phyloP scores from a whole-genome alignment of 1,284 basidiomycete genomes.

The Ganoderma sp. region DNA sequence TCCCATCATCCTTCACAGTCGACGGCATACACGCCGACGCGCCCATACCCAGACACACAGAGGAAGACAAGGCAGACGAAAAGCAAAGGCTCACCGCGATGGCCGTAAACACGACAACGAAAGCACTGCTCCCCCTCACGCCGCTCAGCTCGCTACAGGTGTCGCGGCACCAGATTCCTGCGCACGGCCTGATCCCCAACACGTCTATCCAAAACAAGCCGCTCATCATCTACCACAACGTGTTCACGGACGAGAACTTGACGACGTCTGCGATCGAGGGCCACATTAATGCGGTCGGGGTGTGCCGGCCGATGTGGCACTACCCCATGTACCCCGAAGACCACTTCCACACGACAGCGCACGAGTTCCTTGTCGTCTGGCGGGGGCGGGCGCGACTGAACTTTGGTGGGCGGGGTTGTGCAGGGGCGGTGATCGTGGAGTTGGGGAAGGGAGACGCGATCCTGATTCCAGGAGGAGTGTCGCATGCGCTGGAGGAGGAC shows the following conservation, averaged over 20 bases:
- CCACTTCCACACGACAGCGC: constrained; percentile 51
- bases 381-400: constrained; percentile 44
- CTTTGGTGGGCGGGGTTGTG: constrained; percentile 48
- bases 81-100: constrained; percentile 3
- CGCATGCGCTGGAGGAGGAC: constrained; percentile 44
- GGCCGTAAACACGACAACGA: constrained; percentile 9
- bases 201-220: constrained; percentile 37
- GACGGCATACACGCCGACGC: background rate
- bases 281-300: constrained; percentile 43
- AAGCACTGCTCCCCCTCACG: constrained; percentile 30
- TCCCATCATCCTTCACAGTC: background rate
- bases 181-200: constrained; percentile 38
- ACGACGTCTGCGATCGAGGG: constrained; percentile 37
- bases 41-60: no score
- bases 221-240: constrained; percentile 38
- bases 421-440: constrained; percentile 40
- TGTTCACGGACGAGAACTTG: constrained; percentile 32
- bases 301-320: constrained; percentile 47
- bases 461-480: constrained; percentile 50
- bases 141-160: constrained; percentile 35
- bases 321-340: constrained; percentile 50
- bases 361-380: constrained; percentile 47
- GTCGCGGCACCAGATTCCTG: constrained; percentile 36
- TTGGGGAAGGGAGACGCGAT: constrained; percentile 48
- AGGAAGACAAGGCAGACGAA: background rate